Conservation (phyloP, 768 basidiomycete genomes). For the Russula dissimulans region DNA sequence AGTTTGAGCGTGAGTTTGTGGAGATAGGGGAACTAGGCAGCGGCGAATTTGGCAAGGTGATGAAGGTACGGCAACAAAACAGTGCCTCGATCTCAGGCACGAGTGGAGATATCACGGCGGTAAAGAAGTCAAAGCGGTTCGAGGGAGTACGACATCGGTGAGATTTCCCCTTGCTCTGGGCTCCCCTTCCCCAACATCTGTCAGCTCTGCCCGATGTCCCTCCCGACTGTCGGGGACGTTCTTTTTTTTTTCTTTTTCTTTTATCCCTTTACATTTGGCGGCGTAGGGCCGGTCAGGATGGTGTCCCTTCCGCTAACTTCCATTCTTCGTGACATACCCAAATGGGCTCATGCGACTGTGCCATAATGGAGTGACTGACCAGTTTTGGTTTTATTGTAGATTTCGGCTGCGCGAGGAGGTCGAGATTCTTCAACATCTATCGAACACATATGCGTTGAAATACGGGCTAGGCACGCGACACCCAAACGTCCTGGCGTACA, state of each 20-base stretch:
- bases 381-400: slow-evolving; percentile 29
- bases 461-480: slow-evolving; percentile 36
- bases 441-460: slow-evolving; percentile 26
- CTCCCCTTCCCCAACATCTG: neutral
- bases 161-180: slow-evolving; percentile 23
- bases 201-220: neutral
- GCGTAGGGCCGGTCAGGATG: neutral
- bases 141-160: slow-evolving; percentile 88
- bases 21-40: slow-evolving; percentile 77
- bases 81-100: slow-evolving; percentile 25
- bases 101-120: slow-evolving; percentile 50
- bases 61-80: slow-evolving; percentile 68
- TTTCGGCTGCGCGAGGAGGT: slow-evolving; percentile 90
- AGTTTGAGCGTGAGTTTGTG: slow-evolving; percentile 74
- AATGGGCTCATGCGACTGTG: neutral
- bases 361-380: too few species aligned
- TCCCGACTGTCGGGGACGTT: neutral
- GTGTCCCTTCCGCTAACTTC: neutral
- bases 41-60: slow-evolving; percentile 90
- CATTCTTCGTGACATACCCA: neutral
- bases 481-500: slow-evolving; percentile 78
- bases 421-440: slow-evolving; percentile 76
- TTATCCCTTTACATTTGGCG: neutral
- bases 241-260: neutral
- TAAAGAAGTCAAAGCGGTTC: slow-evolving; percentile 92